Evolutionary conservation across 108 stramenopile species (phyloP).

Genomic region (Fragilariopsis cylindrus): DNA sequence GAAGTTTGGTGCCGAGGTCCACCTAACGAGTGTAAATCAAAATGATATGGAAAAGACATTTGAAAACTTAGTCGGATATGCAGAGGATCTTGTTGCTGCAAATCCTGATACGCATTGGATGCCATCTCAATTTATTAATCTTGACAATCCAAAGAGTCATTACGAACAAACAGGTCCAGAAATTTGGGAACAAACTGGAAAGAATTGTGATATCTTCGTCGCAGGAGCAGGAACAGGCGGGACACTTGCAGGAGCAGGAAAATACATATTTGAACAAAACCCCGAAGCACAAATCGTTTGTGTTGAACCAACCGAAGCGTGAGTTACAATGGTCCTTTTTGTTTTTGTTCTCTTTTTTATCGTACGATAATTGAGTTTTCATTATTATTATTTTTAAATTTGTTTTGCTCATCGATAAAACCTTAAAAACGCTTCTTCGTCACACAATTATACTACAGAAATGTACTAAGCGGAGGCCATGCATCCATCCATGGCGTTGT

Average conservation of each 20-base stretch:
- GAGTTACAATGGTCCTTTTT: background rate
- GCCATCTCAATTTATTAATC: conserved; percentile 93
- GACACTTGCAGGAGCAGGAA: conserved; percentile 89
- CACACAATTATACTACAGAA: conserved; percentile 2
- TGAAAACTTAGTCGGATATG: conserved; percentile 81
- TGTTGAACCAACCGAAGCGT: conserved; percentile 87
- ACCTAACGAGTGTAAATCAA: conserved; percentile 29
- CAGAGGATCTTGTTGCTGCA: conserved; percentile 56
- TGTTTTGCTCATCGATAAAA: conserved; percentile 28
- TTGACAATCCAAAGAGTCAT: conserved; percentile 81
- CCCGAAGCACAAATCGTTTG: conserved; percentile 67
- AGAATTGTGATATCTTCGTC: conserved; percentile 85
- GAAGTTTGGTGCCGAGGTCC: conserved; percentile 81
- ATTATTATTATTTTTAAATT: no score
- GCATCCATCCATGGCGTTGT: conserved; percentile 9
- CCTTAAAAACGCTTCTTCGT: conserved; percentile 12
- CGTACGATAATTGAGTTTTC: no score
- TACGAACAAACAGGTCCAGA: conserved; percentile 89
- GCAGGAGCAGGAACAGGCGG: conserved; percentile 98
- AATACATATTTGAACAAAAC: conserved; percentile 63
- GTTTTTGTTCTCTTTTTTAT: no score
- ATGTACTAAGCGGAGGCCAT: conserved; percentile 5
- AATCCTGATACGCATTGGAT: conserved; percentile 71
- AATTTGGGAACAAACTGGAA: conserved; percentile 66
- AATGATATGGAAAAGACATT: conserved; percentile 72